Evolutionary conservation across 768 basidiomycete genomes (phyloP), one percentile per base, ranked within the genome.

Genomic region (Lactifluus pinguis): DNA sequence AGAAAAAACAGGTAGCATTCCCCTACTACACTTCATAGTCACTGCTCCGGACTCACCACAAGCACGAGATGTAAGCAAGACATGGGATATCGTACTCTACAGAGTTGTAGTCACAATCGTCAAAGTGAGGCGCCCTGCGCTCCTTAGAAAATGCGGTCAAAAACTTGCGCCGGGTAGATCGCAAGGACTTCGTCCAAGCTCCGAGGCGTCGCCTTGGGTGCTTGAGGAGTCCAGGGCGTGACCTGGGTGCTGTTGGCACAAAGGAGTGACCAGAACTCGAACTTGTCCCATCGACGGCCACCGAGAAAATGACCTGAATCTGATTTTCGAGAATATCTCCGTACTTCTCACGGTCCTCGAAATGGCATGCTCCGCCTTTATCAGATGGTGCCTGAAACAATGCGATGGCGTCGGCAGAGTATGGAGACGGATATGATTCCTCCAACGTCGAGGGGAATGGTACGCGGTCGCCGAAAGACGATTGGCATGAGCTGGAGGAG

Each of bases 381-480:
- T 44, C 14, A 14, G 3, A 14, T 2, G 45, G 39, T 13, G 38
- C 14, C 32, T 62, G 52, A 53, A 62, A 58, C 21, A 54, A 25
- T 8, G 56, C 61, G 25, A 58, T 17, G 30, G 56, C 61, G 29
- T 62, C 56, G 9, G 52, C 21, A 4, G 61, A 62, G 52, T 44
- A 49, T 19, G 56, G 56, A 14, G 61, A 62, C 10, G 61, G 61
- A 49, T 58, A 58, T 5, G 61, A 58, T 30, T 62, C 61, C 21
- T 58, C 61, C 5, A 56, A 53, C 4, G 39, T 57, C 13, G 47
- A 44, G 1, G 61, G 61, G 17, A 53, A 57, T 34, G 55, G 56
- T 13, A 49, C 6, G 25, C 29, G 30, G 15, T 29, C 21, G 30
- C 30, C 30, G 8, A 10, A 17, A 13, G 29, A 44, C n/a, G 52